Evolutionary conservation across 2,329 filamentous ascomycete species (phyloP).

Genomic region (Pseudopithomyces maydicus): DNA sequence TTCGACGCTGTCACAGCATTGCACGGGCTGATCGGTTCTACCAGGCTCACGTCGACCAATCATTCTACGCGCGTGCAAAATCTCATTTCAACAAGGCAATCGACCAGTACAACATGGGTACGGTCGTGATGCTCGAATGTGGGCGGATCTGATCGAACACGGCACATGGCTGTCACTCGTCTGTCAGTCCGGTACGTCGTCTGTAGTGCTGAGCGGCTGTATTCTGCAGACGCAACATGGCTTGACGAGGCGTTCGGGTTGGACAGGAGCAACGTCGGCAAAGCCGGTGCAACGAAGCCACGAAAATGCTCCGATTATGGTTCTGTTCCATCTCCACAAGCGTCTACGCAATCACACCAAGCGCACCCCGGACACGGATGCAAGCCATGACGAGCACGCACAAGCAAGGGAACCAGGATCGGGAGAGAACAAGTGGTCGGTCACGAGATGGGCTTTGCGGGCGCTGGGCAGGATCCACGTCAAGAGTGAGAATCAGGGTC

Average conservation of each 20-base stretch:
- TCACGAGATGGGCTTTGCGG: conserved; percentile 20
- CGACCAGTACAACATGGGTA: too few species aligned
- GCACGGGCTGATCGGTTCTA: too few species aligned
- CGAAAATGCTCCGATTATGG: conserved; percentile 10
- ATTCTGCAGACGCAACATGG: conserved; percentile 9
- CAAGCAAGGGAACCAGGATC: conserved; percentile 17
- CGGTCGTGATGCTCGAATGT: too few species aligned
- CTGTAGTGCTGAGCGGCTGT: conserved; percentile 3
- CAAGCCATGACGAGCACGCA: conserved; percentile 21
- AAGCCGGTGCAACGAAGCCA: conserved; percentile 14
- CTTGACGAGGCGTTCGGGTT: conserved; percentile 16
- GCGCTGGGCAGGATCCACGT: conserved; percentile 1
- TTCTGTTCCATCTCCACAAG: conserved; percentile 21
- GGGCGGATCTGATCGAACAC: neutral
- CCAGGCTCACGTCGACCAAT: too few species aligned
- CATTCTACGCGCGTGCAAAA: too few species aligned
- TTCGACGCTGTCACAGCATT: too few species aligned
- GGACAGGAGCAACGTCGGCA: conserved; percentile 23
- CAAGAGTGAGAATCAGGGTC: conserved; percentile 17
- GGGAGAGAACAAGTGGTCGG: conserved; percentile 8
- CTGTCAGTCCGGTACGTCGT: conserved; percentile 1
- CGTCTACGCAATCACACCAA: conserved; percentile 8
- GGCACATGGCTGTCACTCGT: neutral
- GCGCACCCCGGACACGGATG: conserved; percentile 15
- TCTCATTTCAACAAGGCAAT: too few species aligned